Conservation (phyloP, 2,329 filamentous ascomycete species). For the Helotiales sp. region DNA sequence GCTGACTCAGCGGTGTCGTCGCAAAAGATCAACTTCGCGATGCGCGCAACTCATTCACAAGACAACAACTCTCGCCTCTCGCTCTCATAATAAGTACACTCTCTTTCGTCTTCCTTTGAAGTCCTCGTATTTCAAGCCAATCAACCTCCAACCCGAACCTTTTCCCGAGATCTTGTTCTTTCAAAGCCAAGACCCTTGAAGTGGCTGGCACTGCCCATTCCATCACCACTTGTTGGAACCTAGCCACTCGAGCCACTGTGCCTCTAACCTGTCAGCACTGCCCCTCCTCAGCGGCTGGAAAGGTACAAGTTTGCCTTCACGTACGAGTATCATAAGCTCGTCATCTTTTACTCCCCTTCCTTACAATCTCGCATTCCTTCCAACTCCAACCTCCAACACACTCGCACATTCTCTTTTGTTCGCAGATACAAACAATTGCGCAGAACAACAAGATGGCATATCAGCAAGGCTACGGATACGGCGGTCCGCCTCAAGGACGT, state of each 20-base stretch:
- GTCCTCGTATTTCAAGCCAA: background rate
- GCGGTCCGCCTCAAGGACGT: constrained; percentile 19
- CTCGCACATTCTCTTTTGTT: background rate
- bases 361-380: constrained; percentile 5
- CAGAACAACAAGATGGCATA: constrained; percentile 14
- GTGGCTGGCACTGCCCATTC: constrained; percentile 8
- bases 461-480: constrained; percentile 17
- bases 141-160: background rate
- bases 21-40: background rate
- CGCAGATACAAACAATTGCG: background rate
- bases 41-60: background rate
- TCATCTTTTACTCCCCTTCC: constrained; percentile 5
- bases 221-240: background rate
- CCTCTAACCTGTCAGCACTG: constrained; percentile 15
- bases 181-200: constrained; percentile 16
- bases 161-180: background rate
- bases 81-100: background rate
- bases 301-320: constrained; percentile 10
- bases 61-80: background rate
- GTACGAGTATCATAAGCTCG: constrained; percentile 13
- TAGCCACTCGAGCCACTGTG: constrained; percentile 7
- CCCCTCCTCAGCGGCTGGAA: constrained; percentile 11
- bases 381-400: constrained; percentile 2
- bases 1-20: background rate
- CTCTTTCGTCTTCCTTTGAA: background rate